Base-by-base conservation (phyloP, 164 flowering plant species). In the Protea cynaroides region DNA sequence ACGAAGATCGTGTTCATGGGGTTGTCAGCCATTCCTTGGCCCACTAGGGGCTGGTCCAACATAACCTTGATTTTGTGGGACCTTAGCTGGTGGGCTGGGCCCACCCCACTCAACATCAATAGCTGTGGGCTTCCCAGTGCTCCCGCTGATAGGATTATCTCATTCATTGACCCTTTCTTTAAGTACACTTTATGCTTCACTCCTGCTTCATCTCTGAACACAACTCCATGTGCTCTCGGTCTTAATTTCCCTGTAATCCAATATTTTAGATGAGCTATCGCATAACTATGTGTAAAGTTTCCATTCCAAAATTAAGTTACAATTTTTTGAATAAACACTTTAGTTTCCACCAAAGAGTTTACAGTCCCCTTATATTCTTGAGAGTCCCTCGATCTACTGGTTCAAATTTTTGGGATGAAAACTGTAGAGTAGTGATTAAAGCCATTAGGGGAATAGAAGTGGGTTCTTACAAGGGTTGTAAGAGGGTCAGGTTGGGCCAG, bases 101-200 rank as follows among this genome's bases (percentile, higher is more conserved):
- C 93, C 4, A 90, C 49, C 1, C 94, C 92, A 49, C 92, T 90
- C 52, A 90, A 46, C 88, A 93, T 83, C 65, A 93, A 55, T 56
- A 93, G 14, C 57, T 90, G 98, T 40, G 97, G 96, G 79, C 95
- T 93, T 12, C 98, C 97, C 0, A 93, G 2, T 10, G 94, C 86
- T 0, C 97, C 94, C 1, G 92, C 83, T 8, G 90, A 72, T 1
- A 90, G 8, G 0, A 90, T 80, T 22, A 93, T 68, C 77, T 93
- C 98, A 49, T 74, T 84, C 56, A 13, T 65, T n/a, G 76, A 50
- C n/a, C 72, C 82, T 22, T 24, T 58, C 14, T 61, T 68, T 14
- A 87, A 56, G 47, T 66, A 74, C 4, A 90, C 96, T 46, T 18
- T 65, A 76, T 86, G 96, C 43, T 21, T 59, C 12, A 8, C 37